These are phyloP conservation scores for Ogataea haglerorum DNA, from an alignment of 805 yeast species.

Conservation along the genomic window DNA sequence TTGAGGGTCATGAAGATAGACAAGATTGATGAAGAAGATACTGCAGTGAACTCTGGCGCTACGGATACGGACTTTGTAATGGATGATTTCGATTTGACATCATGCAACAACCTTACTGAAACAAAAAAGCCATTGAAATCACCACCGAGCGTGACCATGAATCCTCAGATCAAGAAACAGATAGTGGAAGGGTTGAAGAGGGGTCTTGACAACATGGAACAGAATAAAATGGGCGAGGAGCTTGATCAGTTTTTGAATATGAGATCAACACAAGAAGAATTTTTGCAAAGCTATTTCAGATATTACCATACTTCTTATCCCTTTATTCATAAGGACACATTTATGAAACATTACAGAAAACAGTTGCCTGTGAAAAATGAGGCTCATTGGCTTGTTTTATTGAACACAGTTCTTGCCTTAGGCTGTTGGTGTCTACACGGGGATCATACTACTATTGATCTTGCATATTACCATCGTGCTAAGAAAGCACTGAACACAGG, in stretches of 20 bases:
- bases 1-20: slow-evolving; percentile 36
- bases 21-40: slow-evolving; percentile 26
- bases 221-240: slow-evolving; percentile 14
- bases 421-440: slow-evolving; percentile 68
- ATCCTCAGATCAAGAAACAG: slow-evolving; percentile 18
- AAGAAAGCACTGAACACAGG: slow-evolving; percentile 38
- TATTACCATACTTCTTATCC: slow-evolving; percentile 63
- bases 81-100: slow-evolving; percentile 19
- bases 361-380: slow-evolving; percentile 40
- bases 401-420: slow-evolving; percentile 58
- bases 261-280: slow-evolving; percentile 26
- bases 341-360: slow-evolving; percentile 44
- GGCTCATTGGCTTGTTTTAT: slow-evolving; percentile 49
- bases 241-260: slow-evolving; percentile 19
- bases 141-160: slow-evolving; percentile 13
- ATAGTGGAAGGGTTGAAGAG: slow-evolving; percentile 21
- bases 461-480: slow-evolving; percentile 54
- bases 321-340: slow-evolving; percentile 52
- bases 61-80: slow-evolving; percentile 14
- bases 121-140: too few relatives aligned
- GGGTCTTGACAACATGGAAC: slow-evolving; percentile 21
- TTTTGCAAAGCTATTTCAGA: slow-evolving; percentile 47
- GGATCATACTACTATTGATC: slow-evolving; percentile 48
- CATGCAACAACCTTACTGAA: not conserved
- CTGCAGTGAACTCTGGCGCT: not conserved